Conservation (phyloP, 148 eudicot species). For the Pouteria glomerata region DNA sequence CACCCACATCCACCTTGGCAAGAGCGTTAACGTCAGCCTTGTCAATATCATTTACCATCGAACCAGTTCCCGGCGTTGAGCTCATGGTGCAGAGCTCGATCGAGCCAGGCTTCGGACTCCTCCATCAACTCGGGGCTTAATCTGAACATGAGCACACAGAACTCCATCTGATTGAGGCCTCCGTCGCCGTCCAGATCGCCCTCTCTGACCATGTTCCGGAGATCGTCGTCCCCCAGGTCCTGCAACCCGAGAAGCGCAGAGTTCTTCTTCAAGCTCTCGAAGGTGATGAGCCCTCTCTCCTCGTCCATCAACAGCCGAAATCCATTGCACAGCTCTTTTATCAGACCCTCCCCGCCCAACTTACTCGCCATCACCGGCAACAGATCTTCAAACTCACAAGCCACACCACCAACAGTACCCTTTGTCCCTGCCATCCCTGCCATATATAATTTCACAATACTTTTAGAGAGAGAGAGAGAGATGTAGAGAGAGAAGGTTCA, state of each 20-base stretch:
- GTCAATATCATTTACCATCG: not conserved
- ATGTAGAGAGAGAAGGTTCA: not conserved
- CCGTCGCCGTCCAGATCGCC: constrained; percentile 37
- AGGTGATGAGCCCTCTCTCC: constrained; percentile 31
- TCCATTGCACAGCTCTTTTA: constrained; percentile 35
- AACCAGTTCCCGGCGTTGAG: not conserved
- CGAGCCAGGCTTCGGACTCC: constrained; percentile 25
- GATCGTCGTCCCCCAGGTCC: constrained; percentile 33
- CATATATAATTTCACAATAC: not conserved
- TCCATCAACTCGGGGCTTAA: constrained; percentile 35
- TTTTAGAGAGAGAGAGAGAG: constrained; percentile 1
- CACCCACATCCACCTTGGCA: not conserved
- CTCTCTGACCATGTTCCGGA: constrained; percentile 30
- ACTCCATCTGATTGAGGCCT: constrained; percentile 36
- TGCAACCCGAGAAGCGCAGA: constrained; percentile 28
- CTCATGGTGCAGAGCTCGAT: constrained; percentile 20
- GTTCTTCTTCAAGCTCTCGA: constrained; percentile 35
- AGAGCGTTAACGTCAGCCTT: not conserved
- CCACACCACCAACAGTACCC: not conserved
- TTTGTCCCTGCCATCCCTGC: constrained; percentile 6
- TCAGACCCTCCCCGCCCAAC: constrained; percentile 38
- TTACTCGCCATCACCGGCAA: constrained; percentile 29
- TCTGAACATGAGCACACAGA: constrained; percentile 40
- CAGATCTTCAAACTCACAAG: constrained; percentile 21
- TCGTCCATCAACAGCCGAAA: constrained; percentile 30